Conservation (phyloP, 176 grass and related monocot species). For the Eremochloa ophiuroides region DNA sequence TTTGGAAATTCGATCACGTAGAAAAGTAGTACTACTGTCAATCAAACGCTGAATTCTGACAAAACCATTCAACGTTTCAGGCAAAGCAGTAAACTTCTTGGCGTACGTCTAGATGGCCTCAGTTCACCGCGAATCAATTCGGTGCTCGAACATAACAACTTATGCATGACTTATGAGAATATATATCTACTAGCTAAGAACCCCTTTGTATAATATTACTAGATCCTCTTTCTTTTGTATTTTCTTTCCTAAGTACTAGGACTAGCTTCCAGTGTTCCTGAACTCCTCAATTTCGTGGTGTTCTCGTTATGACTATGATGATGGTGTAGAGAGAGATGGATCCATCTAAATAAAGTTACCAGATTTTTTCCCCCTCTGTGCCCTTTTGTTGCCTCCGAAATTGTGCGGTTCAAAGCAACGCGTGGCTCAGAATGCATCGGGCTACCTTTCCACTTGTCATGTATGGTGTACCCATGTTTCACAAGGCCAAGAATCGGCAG, state of each 20-base stretch:
- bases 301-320: not conserved
- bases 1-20: not conserved
- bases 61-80: slow-evolving; percentile 22
- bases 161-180: slow-evolving; percentile 7
- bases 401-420: slow-evolving; percentile 11
- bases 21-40: not conserved
- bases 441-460: not conserved
- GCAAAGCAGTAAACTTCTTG: slow-evolving; percentile 28
- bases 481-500: not conserved
- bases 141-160: slow-evolving; percentile 4
- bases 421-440: slow-evolving; percentile 28
- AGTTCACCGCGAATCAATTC: not conserved
- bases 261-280: slow-evolving; percentile 7
- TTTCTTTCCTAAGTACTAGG: slow-evolving; percentile 8
- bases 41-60: not conserved
- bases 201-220: slow-evolving; percentile 33
- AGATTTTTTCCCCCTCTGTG: slow-evolving; percentile 20
- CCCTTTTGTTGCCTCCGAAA: not conserved
- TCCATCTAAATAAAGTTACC: slow-evolving; percentile 41
- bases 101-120: not conserved
- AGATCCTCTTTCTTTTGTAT: not conserved
- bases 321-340: slow-evolving; percentile 39
- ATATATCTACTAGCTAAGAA: not conserved
- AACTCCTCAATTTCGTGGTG: slow-evolving; percentile 9
- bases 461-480: slow-evolving; percentile 10